Conservation (phyloP, 225 moss, liverwort and hornwort species). For the Anthoceros angustus region DNA sequence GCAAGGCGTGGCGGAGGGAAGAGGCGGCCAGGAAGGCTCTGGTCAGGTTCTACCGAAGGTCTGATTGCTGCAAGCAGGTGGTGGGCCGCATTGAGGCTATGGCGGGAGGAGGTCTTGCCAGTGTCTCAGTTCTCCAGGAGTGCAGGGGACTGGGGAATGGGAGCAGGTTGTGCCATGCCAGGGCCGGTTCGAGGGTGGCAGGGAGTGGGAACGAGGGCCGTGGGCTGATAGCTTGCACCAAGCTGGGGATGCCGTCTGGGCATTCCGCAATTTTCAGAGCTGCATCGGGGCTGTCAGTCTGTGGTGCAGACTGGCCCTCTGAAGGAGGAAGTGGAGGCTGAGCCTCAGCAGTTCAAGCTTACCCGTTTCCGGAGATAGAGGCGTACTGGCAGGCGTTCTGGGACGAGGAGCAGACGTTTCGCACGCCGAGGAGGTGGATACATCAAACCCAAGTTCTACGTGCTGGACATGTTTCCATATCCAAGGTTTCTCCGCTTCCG, state of each 20-base stretch:
- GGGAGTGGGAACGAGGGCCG: too few relatives aligned
- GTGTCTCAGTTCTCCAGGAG: background rate
- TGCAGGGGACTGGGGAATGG: too few relatives aligned
- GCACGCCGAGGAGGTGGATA: constrained; percentile 61
- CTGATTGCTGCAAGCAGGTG: background rate
- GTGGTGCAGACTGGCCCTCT: background rate
- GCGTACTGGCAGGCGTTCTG: constrained; percentile 45
- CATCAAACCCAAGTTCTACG: constrained; percentile 83
- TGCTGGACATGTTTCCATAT: constrained; percentile 89
- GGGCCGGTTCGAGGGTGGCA: too few relatives aligned
- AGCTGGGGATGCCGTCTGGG: too few relatives aligned
- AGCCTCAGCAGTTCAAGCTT: constrained; percentile 29
- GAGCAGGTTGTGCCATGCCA: too few relatives aligned
- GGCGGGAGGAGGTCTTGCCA: background rate
- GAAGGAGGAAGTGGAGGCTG: background rate
- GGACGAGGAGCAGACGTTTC: constrained; percentile 18
- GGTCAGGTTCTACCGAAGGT: background rate
- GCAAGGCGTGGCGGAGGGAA: background rate
- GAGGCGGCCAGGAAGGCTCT: background rate
- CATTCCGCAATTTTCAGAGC: too few relatives aligned
- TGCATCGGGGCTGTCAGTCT: too few relatives aligned
- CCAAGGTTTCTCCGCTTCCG: constrained; percentile 45
- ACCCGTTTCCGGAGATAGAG: constrained; percentile 74
- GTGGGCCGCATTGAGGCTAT: background rate
- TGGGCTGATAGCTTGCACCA: too few relatives aligned